Percentiles rank a stretch among this genome's conserved stretches.
Evolutionary conservation across 139 green algal species (phyloP).

Genomic region (Trebouxia sp.): DNA sequence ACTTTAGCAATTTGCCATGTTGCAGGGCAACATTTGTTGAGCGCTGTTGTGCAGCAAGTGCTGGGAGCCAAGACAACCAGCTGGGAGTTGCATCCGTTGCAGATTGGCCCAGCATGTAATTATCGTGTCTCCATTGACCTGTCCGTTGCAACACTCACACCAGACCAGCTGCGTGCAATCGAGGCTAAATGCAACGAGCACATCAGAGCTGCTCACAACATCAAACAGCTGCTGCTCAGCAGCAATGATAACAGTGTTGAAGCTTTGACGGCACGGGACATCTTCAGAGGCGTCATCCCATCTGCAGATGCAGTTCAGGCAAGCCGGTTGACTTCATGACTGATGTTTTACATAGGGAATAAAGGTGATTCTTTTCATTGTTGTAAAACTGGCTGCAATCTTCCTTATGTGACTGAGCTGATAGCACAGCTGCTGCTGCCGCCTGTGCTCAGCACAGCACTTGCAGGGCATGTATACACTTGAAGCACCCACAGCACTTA

Average conservation of each 20-base stretch:
- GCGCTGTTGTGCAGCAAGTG: background rate
- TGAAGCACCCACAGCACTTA: no score
- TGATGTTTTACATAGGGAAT: no score
- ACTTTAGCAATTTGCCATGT: no score
- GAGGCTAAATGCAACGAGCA: conserved; percentile 6
- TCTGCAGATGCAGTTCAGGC: conserved; percentile 17
- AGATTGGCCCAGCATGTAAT: background rate
- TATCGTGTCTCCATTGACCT: conserved; percentile 12
- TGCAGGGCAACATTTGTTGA: conserved; percentile 24
- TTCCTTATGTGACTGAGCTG: background rate
- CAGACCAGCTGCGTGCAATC: background rate
- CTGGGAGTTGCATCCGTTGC: conserved; percentile 18
- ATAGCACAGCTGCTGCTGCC: no score
- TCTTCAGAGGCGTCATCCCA: background rate
- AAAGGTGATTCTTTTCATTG: background rate
- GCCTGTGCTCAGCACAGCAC: background rate
- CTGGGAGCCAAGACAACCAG: background rate
- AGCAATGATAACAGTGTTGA: background rate
- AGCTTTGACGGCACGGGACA: background rate
- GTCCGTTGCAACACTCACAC: background rate
- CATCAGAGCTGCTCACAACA: background rate
- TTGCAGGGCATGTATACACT: no score
- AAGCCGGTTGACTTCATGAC: background rate
- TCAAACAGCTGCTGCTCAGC: background rate
- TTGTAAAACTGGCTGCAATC: background rate